These are phyloP conservation scores for Fusarium solani-melongenae DNA, from an alignment of 2,329 filamentous ascomycete species.

Conservation along the genomic window DNA sequence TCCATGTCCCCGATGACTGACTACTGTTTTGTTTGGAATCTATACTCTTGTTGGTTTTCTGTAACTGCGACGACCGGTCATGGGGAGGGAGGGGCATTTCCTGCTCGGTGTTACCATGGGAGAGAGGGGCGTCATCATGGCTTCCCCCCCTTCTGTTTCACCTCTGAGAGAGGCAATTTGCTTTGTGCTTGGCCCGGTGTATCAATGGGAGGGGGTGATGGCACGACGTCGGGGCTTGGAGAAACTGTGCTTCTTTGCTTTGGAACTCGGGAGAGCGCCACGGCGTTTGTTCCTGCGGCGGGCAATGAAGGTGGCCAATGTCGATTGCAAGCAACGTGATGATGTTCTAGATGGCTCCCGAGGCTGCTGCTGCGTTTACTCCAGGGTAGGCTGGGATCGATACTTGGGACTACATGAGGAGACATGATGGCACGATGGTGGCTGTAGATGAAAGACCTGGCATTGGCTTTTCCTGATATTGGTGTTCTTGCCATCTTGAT, in stretches of 20 bases:
- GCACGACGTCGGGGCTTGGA: not conserved
- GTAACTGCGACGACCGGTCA: conserved; percentile 35
- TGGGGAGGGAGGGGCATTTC: conserved; percentile 3
- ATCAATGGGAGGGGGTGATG: conserved; percentile 29
- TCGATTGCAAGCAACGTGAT: not conserved
- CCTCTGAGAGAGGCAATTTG: conserved; percentile 14
- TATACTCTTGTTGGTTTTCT: conserved; percentile 1
- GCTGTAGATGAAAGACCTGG: not conserved
- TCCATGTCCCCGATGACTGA: not conserved
- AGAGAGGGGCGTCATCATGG: conserved; percentile 16
- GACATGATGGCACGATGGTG: conserved; percentile 1
- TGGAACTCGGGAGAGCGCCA: not conserved
- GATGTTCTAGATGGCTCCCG: not conserved
- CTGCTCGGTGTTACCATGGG: conserved; percentile 3
- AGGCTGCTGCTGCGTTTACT: not conserved
- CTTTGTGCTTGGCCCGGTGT: conserved; percentile 12
- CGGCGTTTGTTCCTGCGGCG: not conserved
- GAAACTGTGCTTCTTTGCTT: not conserved
- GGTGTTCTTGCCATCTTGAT: not conserved
- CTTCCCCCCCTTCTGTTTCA: conserved; percentile 25
- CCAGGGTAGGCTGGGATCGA: conserved; percentile 20
- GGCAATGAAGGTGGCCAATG: not conserved
- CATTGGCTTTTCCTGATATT: not conserved
- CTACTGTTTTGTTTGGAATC: conserved; percentile 33
- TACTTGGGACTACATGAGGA: not conserved